Evolutionary conservation across 2,329 filamentous ascomycete species (phyloP).

Genomic region (Phialocephala subalpina): DNA sequence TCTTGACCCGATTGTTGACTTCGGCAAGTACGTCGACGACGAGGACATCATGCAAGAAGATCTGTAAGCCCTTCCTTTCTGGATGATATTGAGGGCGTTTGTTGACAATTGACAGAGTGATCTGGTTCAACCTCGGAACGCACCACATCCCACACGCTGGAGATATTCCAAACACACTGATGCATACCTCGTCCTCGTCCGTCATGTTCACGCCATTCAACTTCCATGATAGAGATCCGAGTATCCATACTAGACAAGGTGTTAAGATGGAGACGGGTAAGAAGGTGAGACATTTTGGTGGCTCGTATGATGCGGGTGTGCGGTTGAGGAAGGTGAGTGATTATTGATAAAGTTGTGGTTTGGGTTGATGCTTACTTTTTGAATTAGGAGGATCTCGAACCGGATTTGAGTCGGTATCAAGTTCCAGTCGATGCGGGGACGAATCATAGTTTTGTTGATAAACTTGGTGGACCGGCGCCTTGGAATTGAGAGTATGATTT

Average conservation of each 20-base stretch:
- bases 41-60: constrained; percentile 53
- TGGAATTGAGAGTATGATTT: not conserved
- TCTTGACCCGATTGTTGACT: constrained; percentile 58
- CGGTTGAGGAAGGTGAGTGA: constrained; percentile 18
- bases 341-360: not conserved
- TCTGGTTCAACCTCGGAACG: constrained; percentile 65
- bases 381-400: constrained; percentile 19
- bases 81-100: constrained; percentile 12
- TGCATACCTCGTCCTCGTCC: constrained; percentile 16
- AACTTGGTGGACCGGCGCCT: constrained; percentile 9
- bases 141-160: constrained; percentile 64
- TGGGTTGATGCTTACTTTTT: not conserved
- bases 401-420: constrained; percentile 15
- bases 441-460: constrained; percentile 11
- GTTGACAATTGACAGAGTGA: constrained; percentile 42
- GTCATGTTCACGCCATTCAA: constrained; percentile 29
- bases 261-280: constrained; percentile 16
- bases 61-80: constrained; percentile 16
- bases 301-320: constrained; percentile 9
- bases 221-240: constrained; percentile 24
- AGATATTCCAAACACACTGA: constrained; percentile 59
- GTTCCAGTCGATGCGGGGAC: not conserved
- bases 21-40: constrained; percentile 48
- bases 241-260: constrained; percentile 18
- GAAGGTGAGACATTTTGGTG: constrained; percentile 20